A percentile compares a stretch with the other conserved stretches of the same genome.
Evolutionary conservation across 495 filamentous ascomycete species (phyloP).

Genomic region (Barbatosphaeria neglecta): DNA sequence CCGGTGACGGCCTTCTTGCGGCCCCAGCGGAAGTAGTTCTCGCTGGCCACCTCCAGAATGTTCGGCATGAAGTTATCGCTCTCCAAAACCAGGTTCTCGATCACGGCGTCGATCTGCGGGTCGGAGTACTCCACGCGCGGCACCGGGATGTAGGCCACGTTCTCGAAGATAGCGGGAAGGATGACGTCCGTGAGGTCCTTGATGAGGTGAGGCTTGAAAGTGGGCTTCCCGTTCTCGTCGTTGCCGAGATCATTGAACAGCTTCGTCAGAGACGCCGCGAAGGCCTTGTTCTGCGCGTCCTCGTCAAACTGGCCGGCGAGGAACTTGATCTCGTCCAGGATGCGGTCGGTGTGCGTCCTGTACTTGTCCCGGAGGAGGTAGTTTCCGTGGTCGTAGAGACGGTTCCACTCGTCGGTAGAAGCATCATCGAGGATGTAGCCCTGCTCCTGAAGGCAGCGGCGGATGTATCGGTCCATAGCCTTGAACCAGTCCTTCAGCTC

Average conservation of each 20-base stretch:
- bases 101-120: slow-evolving; percentile 67
- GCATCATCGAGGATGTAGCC: slow-evolving; percentile 82
- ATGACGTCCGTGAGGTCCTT: slow-evolving; percentile 85
- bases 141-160: slow-evolving; percentile 81
- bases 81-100: slow-evolving; percentile 92
- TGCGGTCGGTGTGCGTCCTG: slow-evolving; percentile 71
- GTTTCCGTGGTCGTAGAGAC: slow-evolving; percentile 73
- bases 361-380: slow-evolving; percentile 86
- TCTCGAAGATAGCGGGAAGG: slow-evolving; percentile 74
- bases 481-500: slow-evolving; percentile 88
- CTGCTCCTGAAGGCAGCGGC: slow-evolving; percentile 74
- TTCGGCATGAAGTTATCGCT: slow-evolving; percentile 97
- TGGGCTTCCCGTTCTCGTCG: slow-evolving; percentile 62
- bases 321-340: slow-evolving; percentile 85
- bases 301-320: slow-evolving; percentile 77
- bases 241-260: slow-evolving; percentile 82
- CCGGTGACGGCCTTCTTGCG: slow-evolving; percentile 58
- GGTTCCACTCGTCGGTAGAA: slow-evolving; percentile 73
- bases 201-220: slow-evolving; percentile 83
- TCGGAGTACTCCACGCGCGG: slow-evolving; percentile 92
- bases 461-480: slow-evolving; percentile 61
- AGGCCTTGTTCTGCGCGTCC: slow-evolving; percentile 74
- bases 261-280: slow-evolving; percentile 64
- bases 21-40: slow-evolving; percentile 94
- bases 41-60: slow-evolving; percentile 75